Percentiles rank a stretch among this genome's conserved stretches.
Evolutionary conservation across 2,329 filamentous ascomycete genomes (phyloP).

Genomic region (Venturia effusa): DNA sequence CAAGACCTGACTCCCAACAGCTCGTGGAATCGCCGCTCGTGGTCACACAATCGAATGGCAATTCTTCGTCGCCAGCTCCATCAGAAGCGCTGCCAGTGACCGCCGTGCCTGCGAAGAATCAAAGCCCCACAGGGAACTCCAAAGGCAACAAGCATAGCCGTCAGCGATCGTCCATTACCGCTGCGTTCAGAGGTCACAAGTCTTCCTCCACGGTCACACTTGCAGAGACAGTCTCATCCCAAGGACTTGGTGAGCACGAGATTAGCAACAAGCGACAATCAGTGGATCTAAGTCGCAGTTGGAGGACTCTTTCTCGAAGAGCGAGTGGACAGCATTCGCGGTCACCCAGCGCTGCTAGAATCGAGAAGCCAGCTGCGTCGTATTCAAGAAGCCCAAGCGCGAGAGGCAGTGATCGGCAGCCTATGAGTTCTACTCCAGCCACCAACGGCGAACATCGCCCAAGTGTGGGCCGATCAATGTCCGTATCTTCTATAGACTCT

Average conservation of each 20-base stretch:
- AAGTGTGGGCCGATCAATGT: conserved; percentile 7
- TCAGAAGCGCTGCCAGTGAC: background rate
- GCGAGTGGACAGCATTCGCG: background rate
- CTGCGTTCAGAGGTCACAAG: background rate
- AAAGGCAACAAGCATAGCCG: background rate
- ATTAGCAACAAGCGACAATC: background rate
- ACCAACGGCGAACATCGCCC: conserved; percentile 17
- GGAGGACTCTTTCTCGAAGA: background rate
- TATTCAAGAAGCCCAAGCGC: background rate
- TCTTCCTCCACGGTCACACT: background rate
- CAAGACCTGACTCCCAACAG: background rate
- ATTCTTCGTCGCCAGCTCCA: background rate
- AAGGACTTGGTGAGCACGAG: background rate
- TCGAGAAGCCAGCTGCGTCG: background rate
- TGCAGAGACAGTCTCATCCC: background rate
- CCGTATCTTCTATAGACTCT: conserved; percentile 1
- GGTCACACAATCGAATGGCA: background rate
- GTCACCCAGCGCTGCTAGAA: background rate
- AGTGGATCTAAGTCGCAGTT: background rate
- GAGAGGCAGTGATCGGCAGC: background rate
- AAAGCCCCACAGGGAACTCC: background rate
- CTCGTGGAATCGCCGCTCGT: conserved; percentile 1
- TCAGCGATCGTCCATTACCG: conserved; percentile 5
- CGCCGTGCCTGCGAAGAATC: background rate
- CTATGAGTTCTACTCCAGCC: conserved; percentile 9